Base-by-base conservation (phyloP, 805 yeast species). In the Diddensiella santjacobensis region DNA sequence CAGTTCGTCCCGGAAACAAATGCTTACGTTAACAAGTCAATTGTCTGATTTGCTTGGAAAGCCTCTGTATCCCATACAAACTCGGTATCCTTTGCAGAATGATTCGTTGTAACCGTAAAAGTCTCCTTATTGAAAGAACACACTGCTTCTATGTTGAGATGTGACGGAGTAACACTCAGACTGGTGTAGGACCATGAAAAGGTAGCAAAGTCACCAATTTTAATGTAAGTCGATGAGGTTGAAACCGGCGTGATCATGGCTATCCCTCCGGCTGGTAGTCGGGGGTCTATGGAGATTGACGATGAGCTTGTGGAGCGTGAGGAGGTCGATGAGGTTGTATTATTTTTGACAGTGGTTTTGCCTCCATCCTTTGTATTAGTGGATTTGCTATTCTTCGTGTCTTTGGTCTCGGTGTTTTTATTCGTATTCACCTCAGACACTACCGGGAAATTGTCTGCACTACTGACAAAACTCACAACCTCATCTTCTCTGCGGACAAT, bases 181-280 rank as follows among this genome's bases (percentile, higher is more conserved):
- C 59, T 56, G 11, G 73, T 68, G 52, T 63, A 70, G 26, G 61
- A 59, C 74, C 74, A 70, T 26, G 63, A 57, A 50, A 70, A 70
- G 4, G 74, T 68, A 18, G 71, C 73, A 23, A 54, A 50, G 18
- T 59, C 64, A 2, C 74, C 73, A 26, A 64, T 53, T 52, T 66
- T 66, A 46, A 70, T 54, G 44, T 70, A 70, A 1, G 71, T 65
- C 6, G 60, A 41, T 11, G 61, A 46, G 8, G 71, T 64, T 3
- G 67, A 51, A 4, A 56, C 57, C 1, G 74, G 74, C 5, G 67
- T 60, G 4, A 54, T 33, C 46, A 71, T 46, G 1, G 64, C 47
- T 3, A 69, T 57, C 1, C 66, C 66, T 4, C 74, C 74, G 1
- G 68, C 65, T 1, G 73, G 71, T 2, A 56, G 49, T 4, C 54